Base-by-base conservation (phyloP, 2,329 filamentous ascomycete genomes). In the Colletotrichum gigasporum region DNA sequence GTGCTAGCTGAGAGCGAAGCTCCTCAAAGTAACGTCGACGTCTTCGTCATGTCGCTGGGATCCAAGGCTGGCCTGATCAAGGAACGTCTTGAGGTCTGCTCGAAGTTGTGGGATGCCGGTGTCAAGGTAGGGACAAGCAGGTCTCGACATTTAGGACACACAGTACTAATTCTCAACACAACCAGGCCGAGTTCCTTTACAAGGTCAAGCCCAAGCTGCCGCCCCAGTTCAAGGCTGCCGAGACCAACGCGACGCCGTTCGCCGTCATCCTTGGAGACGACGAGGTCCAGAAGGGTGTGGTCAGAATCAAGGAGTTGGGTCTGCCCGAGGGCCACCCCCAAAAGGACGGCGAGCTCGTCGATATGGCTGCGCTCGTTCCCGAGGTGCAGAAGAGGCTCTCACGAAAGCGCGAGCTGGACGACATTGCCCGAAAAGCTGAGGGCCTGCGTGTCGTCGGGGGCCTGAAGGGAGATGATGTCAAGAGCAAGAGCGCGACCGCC, bases 41-140 rank as follows among this genome's bases (percentile, higher is more conserved):
- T 94, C 45, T 97, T 89, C 78, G 91, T 98, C 72, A 98, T 98
- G 94, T 94, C 94, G 0, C 94, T 97, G 73, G 94, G 93, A 56
- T 91, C 92, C 55, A 95, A 94, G 79, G 91, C 85, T 14, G 93
- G 93, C 45, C 83, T 96, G 68, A 80, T 97, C 57, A 88, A 89
- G 69, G 91, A 97, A 82, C 91, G 95, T 69, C 94, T 97, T 88
- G 82, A 88, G 24, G 86, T 98, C 35, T 90, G 90, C 63, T 86
- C 88, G 69, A 84, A 84, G 68, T 82, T 98, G 51, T 96, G 95
- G 93, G 89, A 93, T 70, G 93, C 91, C 7, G 94, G 93, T 18
- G 90, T 98, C 80, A 97, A 94, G 82, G 87, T 88, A 77, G 70
- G 76, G 70, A 22, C n/a, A 16, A 26, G 12, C 9, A 1, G 18